Percentiles rank a stretch among this genome's conserved stretches.
Evolutionary conservation across 139 green algal species (phyloP).

Genomic region (Ettlia oleoabundans): DNA sequence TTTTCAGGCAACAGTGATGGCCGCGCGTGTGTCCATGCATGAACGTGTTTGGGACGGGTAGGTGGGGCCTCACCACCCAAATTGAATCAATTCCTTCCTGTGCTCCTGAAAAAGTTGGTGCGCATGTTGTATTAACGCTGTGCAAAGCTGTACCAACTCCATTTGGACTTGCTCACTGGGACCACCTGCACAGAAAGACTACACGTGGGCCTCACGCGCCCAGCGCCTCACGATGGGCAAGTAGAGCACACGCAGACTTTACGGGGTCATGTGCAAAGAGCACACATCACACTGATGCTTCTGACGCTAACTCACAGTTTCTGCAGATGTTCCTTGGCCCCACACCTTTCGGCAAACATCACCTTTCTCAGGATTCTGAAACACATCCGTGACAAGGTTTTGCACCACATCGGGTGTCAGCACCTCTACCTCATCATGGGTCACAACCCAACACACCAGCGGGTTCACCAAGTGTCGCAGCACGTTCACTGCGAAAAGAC

Average conservation of each 20-base stretch:
- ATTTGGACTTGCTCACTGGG: conserved; percentile 75
- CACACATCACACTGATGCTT: too few relatives aligned
- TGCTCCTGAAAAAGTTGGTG: conserved; percentile 64
- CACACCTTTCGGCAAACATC: neutral
- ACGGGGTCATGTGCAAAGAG: neutral
- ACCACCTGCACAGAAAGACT: conserved; percentile 18
- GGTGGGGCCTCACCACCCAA: conserved; percentile 67
- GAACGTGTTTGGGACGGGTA: neutral
- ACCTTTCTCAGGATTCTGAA: conserved; percentile 35
- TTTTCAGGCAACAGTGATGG: neutral
- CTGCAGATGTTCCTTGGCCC: neutral
- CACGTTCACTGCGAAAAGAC: conserved; percentile 54
- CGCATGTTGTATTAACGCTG: conserved; percentile 75
- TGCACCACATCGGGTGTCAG: conserved; percentile 52
- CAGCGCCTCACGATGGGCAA: too few relatives aligned
- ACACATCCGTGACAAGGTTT: conserved; percentile 49
- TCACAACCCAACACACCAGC: conserved; percentile 72
- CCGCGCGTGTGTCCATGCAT: too few relatives aligned
- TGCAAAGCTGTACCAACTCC: conserved; percentile 84
- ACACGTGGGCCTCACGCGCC: too few relatives aligned
- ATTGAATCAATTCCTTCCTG: conserved; percentile 91
- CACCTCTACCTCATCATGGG: conserved; percentile 53
- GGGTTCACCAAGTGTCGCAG: conserved; percentile 84
- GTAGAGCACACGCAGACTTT: too few relatives aligned
- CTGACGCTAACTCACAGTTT: too few relatives aligned